phyloP scores from a whole-genome alignment of 2,329 filamentous ascomycete genomes.

The Colletotrichum somersetense region DNA sequence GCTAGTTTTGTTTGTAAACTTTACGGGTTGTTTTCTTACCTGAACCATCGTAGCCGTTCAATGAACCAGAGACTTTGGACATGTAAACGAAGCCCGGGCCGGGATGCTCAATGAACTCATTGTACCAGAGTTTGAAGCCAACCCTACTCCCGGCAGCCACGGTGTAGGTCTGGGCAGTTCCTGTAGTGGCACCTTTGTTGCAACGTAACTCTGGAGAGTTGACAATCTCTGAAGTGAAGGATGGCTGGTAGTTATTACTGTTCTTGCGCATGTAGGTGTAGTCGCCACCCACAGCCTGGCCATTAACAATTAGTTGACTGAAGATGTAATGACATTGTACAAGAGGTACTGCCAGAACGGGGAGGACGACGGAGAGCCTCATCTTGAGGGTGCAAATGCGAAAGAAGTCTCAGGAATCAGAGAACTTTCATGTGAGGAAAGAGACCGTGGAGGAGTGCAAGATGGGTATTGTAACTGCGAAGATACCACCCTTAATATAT shows the following conservation, averaged over 20 bases:
- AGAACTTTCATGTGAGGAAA: background rate
- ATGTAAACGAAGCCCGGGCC: slow-evolving; percentile 36
- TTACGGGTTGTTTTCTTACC: background rate
- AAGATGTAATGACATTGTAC: slow-evolving; percentile 44
- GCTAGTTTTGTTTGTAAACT: too few species aligned
- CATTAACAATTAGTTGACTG: slow-evolving; percentile 42
- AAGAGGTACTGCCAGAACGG: background rate
- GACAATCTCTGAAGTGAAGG: background rate
- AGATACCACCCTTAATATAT: background rate
- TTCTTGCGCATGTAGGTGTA: slow-evolving; percentile 39
- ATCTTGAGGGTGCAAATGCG: background rate
- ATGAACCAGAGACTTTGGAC: slow-evolving; percentile 14
- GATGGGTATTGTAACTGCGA: too few species aligned
- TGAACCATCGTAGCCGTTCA: slow-evolving; percentile 40
- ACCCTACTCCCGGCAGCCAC: slow-evolving; percentile 21
- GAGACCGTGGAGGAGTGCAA: too few species aligned
- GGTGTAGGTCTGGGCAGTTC: slow-evolving; percentile 11
- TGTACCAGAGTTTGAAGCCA: slow-evolving; percentile 27
- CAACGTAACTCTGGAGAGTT: slow-evolving; percentile 24
- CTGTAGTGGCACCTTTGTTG: slow-evolving; percentile 17
- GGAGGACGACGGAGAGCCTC: background rate
- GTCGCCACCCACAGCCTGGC: slow-evolving; percentile 35
- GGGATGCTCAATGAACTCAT: slow-evolving; percentile 28
- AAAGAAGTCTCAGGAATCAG: background rate
- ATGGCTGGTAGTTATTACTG: slow-evolving; percentile 27